These are phyloP conservation scores for Leishmania mexicana DNA, from an alignment of 208 protist genomes.

Conservation along the genomic window DNA sequence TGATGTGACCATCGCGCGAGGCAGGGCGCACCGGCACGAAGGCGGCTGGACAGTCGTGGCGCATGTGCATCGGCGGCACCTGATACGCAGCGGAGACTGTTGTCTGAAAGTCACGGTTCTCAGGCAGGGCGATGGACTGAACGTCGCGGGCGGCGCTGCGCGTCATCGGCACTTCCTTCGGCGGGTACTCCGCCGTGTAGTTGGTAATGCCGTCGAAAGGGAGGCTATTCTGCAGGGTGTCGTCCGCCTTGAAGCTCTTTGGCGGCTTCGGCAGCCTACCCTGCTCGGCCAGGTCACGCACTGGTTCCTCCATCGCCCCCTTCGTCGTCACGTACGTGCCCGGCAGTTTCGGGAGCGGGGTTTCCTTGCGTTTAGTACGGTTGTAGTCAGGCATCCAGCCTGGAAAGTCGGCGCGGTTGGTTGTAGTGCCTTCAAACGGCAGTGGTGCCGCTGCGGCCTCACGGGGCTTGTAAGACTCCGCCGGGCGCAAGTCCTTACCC, in stretches of 20 bases:
- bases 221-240: conserved; percentile 47
- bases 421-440: conserved; percentile 84
- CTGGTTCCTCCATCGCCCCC: conserved; percentile 75
- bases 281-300: conserved; percentile 55
- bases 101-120: conserved; percentile 89
- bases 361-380: conserved; percentile 64
- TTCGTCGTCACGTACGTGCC: conserved; percentile 87
- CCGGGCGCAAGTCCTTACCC: conserved; percentile 75
- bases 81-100: conserved; percentile 61
- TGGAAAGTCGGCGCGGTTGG: conserved; percentile 88
- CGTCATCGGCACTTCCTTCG: conserved; percentile 72
- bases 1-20: conserved; percentile 86
- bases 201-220: conserved; percentile 88
- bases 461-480: conserved; percentile 88
- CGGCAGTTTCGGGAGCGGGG: conserved; percentile 78
- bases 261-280: conserved; percentile 68
- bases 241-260: conserved; percentile 76
- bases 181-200: conserved; percentile 88
- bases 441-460: conserved; percentile 49
- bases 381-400: conserved; percentile 83
- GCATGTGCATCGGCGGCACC: conserved; percentile 57
- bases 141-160: conserved; percentile 35
- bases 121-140: conserved; percentile 37
- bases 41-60: conserved; percentile 73
- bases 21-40: conserved; percentile 67